A percentile compares a stretch with the other conserved stretches of the same genome.
phyloP scores from a whole-genome alignment of 2,329 filamentous ascomycete genomes.

The Acrocalymma vagum region DNA sequence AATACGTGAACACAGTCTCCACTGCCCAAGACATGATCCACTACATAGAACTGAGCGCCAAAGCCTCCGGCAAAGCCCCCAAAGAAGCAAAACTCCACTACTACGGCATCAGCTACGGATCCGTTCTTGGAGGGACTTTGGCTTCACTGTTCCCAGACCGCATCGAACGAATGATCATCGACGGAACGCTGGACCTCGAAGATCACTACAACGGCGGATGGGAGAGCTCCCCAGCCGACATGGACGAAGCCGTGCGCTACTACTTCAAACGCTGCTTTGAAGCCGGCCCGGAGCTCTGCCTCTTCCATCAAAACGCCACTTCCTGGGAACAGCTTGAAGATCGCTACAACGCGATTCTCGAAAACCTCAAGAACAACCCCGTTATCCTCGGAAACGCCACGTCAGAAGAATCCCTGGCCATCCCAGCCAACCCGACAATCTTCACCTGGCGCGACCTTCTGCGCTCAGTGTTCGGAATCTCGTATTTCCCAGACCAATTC shows the following conservation, averaged over 20 bases:
- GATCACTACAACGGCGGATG: conserved; percentile 56
- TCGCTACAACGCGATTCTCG: conserved; percentile 17
- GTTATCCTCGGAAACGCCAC: conserved; percentile 8
- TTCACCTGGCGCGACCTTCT: conserved; percentile 20
- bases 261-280: conserved; percentile 65
- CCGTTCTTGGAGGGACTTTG: conserved; percentile 56
- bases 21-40: conserved; percentile 40
- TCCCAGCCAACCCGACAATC: conserved; percentile 9
- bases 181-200: conserved; percentile 50
- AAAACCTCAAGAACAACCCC: conserved; percentile 14
- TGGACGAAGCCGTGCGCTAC: conserved; percentile 61
- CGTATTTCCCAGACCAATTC: conserved; percentile 3
- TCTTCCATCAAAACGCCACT: conserved; percentile 22
- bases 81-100: conserved; percentile 47
- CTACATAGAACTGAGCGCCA: conserved; percentile 30
- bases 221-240: conserved; percentile 55
- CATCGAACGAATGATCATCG: conserved; percentile 52
- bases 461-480: conserved; percentile 5
- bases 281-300: conserved; percentile 48
- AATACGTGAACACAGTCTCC: conserved; percentile 39
- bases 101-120: conserved; percentile 55
- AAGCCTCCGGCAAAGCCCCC: conserved; percentile 19
- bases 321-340: conserved; percentile 19
- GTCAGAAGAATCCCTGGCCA: neutral
- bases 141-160: conserved; percentile 56